A percentile compares a stretch with the other conserved stretches of the same genome.
These are phyloP conservation scores for Blastobotrys peoriensis DNA, from an alignment of 805 yeast genomes.

Conservation along the genomic window DNA sequence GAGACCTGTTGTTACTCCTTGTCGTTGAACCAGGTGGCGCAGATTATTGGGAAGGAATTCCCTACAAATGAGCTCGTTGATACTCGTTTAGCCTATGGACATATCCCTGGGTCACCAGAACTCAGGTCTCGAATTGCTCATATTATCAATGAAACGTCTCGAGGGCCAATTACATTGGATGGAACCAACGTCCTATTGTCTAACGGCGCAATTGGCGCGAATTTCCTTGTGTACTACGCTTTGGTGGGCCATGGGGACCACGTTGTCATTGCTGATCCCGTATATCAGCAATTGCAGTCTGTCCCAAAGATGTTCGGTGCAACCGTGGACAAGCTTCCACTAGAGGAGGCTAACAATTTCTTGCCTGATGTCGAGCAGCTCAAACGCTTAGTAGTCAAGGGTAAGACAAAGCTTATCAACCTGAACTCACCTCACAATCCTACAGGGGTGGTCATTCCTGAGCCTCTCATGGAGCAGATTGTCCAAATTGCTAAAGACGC, in stretches of 20 bases:
- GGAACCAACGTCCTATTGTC: constrained; percentile 41
- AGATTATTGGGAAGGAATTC: constrained; percentile 27
- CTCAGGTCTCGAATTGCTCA: constrained; percentile 34
- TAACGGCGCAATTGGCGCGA: constrained; percentile 54
- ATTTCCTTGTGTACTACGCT: constrained; percentile 41
- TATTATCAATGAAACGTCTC: constrained; percentile 30
- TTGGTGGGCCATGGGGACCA: constrained; percentile 42
- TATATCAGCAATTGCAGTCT: constrained; percentile 44
- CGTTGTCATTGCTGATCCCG: constrained; percentile 43
- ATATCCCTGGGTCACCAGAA: constrained; percentile 41
- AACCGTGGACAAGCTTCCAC: constrained; percentile 33
- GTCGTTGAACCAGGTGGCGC: constrained; percentile 35
- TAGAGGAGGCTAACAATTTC: constrained; percentile 33
- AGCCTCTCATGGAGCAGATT: constrained; percentile 31
- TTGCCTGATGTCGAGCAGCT: constrained; percentile 35
- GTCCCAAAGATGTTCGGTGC: constrained; percentile 45
- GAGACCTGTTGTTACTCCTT: constrained; percentile 49
- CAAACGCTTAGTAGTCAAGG: constrained; percentile 25
- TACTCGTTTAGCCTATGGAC: constrained; percentile 39
- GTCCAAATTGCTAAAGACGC: constrained; percentile 34
- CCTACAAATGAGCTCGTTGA: constrained; percentile 23
- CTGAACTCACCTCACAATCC: constrained; percentile 48
- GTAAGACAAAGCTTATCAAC: constrained; percentile 39
- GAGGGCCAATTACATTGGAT: constrained; percentile 15
- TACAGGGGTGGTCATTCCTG: constrained; percentile 39